These are phyloP conservation scores for Warburgia ugandensis DNA, from an alignment of 164 flowering plant species.

Conservation along the genomic window DNA sequence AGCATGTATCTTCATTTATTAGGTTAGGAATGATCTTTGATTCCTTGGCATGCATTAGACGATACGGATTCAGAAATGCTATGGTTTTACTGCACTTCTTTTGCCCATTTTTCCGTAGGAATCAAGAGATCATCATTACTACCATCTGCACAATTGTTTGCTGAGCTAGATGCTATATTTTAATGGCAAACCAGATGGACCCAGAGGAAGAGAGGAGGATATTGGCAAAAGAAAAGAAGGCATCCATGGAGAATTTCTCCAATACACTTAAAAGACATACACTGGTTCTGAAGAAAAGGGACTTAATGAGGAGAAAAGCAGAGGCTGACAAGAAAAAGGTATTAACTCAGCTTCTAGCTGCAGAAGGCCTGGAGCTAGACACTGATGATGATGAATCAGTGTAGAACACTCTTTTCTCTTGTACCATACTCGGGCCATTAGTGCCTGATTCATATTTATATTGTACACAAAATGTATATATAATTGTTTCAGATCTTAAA, in stretches of 20 bases:
- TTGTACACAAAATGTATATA: conserved; percentile 21
- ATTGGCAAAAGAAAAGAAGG: conserved; percentile 73
- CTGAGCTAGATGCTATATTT: too few species aligned
- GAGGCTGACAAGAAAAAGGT: conserved; percentile 65
- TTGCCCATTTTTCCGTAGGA: too few species aligned
- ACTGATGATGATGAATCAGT: conserved; percentile 44
- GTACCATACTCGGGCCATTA: neutral
- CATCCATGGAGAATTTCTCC: conserved; percentile 56
- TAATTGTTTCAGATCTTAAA: conserved; percentile 5
- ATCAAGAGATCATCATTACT: too few species aligned
- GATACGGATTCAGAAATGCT: too few species aligned
- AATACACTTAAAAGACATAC: conserved; percentile 76
- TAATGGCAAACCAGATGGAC: conserved; percentile 41
- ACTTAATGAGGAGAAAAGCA: conserved; percentile 74
- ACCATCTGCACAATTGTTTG: too few species aligned
- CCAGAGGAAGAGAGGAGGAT: conserved; percentile 89
- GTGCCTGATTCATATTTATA: conserved; percentile 6
- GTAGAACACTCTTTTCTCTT: conserved; percentile 6
- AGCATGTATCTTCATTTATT: too few species aligned
- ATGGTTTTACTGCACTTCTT: too few species aligned
- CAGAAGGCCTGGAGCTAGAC: conserved; percentile 89
- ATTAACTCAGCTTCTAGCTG: conserved; percentile 69
- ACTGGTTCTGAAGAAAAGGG: conserved; percentile 80
- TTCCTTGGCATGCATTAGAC: too few species aligned
- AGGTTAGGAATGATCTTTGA: too few species aligned